Base-by-base conservation (phyloP, 2,329 filamentous ascomycete species). In the Sordariomycetes sp. region DNA sequence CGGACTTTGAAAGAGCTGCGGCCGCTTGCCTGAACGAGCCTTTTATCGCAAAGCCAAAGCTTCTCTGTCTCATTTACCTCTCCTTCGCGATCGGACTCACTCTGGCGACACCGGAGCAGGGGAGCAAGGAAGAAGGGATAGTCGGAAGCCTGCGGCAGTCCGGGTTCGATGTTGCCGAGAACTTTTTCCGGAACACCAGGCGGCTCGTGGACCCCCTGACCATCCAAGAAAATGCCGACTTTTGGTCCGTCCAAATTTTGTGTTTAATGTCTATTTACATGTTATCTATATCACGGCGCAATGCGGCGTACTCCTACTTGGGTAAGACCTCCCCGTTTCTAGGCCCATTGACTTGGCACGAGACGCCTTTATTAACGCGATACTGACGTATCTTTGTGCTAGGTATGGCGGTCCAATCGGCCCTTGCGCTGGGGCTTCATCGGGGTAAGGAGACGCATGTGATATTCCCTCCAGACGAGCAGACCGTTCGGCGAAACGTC, bases 211-310 rank as follows among this genome's bases (percentile, higher is more conserved):
- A 76, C 52, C 69, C 71, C 1, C 65, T 71, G 1, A 66, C 69
- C 2, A 74, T 79, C 0, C 77, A 84, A 53, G 82, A 85, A 63
- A 79, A 85, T 62, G 79, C 77, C 24, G 78, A 84, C 57, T 78
- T 86, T 59, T 85, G 82, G 79, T 81, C 80, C 13, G 75, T 87
- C 53, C 82, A 86, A 63, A 81, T 81, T 2, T 69, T 86, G 51
- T 68, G 80, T 0, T 68, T 87, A 39, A 85, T 86, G 78, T 75
- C 82, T 0, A 67, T 85, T 2, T 87, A 85, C 63, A 81, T 79
- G 76, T 68, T 87, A 17, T 74, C 77, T 2, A 74, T 81, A 15
- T 82, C 81, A 1, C 83, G 79, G 65, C 73, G 81, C 17, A 86
- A 86, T 61, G 77, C 80, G 5, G 80, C 84, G 0, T 85, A 83